Conservation (phyloP, 257 asterid species). For the Thymus mandschuricus region DNA sequence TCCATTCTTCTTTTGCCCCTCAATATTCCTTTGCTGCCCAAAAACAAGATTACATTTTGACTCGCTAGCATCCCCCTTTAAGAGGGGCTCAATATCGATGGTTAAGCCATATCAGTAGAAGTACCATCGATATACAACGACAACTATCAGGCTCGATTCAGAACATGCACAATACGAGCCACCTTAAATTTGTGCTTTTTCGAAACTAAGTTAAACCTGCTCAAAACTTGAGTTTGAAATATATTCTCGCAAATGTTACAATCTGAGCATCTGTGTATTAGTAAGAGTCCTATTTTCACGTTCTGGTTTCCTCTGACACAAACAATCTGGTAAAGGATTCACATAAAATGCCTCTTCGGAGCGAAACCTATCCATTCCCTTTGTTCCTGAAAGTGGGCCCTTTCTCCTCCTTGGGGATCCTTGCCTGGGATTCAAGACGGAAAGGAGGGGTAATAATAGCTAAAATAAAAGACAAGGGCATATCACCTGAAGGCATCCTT, state of each 20-base stretch:
- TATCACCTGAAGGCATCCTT: not conserved
- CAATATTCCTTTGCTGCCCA: too few relatives aligned
- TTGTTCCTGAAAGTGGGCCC: slow-evolving; percentile 87
- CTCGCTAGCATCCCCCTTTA: too few relatives aligned
- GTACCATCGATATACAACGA: not conserved
- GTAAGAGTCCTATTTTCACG: slow-evolving; percentile 35
- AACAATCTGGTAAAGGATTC: slow-evolving; percentile 92
- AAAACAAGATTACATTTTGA: too few relatives aligned
- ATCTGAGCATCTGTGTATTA: slow-evolving; percentile 34
- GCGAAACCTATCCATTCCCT: slow-evolving; percentile 85
- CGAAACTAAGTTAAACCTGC: not conserved
- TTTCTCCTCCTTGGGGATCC: slow-evolving; percentile 96
- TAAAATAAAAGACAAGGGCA: not conserved
- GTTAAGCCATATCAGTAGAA: not conserved
- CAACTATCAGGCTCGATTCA: not conserved
- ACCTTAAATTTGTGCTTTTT: not conserved
- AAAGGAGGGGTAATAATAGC: not conserved
- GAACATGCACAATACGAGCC: too few relatives aligned
- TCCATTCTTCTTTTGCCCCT: too few relatives aligned
- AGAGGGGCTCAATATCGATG: too few relatives aligned
- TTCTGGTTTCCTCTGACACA: slow-evolving; percentile 57
- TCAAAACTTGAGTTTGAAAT: not conserved
- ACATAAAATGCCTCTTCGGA: slow-evolving; percentile 92
- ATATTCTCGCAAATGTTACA: not conserved
- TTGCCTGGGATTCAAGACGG: slow-evolving; percentile 58